Evolutionary conservation across 2,329 filamentous ascomycete genomes (phyloP), one percentile per base, ranked within the genome.

Genomic region (Cladophialophora yegresii): DNA sequence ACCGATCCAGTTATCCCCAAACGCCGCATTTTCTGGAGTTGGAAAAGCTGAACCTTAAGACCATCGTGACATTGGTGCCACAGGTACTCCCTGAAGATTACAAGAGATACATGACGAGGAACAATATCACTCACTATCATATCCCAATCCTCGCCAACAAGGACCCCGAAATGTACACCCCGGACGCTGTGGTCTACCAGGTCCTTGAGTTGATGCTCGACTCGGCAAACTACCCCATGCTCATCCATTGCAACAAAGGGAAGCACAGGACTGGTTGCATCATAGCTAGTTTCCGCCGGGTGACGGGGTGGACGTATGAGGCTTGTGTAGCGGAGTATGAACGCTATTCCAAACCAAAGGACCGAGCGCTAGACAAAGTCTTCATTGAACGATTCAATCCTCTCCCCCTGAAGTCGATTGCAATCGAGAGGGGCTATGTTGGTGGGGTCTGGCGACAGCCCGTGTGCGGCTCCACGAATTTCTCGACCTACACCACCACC

Each of bases 161-260:
- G 77, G 92, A 93, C 56, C 77, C 80, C 28, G 75, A 81, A 71
- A 82, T 88, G 61, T 83, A 83, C 8, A 91, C 91, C 40, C 85
- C 89, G 0, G 74, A 85, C 7, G 76, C 81, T 51, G 86, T 87
- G 28, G 91, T 96, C 83, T 83, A 84, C 67, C 80, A 85, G 7
- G 91, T 93, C 53, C 82, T 96, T 26, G 80, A 84, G 12, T 79
- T 93, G 49, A 84, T 93, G 47, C 81, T 93, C 59, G 85, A 96
- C 72, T 83, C 83, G 55, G 77, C 82, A 36, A 92, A 96, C 67
- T 87, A 95, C 69, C 93, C 93, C 0, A 77, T 97, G 10, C 82
- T 96, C 45, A 84, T 97, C 54, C 93, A 97, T 76, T 97, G 93
- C 83, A 97, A 96, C 74, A 93, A 96, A 71, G 93, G 93, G 74